These are phyloP conservation scores for Podospora fimiseda DNA, from an alignment of 495 filamentous ascomycete genomes.

Conservation along the genomic window DNA sequence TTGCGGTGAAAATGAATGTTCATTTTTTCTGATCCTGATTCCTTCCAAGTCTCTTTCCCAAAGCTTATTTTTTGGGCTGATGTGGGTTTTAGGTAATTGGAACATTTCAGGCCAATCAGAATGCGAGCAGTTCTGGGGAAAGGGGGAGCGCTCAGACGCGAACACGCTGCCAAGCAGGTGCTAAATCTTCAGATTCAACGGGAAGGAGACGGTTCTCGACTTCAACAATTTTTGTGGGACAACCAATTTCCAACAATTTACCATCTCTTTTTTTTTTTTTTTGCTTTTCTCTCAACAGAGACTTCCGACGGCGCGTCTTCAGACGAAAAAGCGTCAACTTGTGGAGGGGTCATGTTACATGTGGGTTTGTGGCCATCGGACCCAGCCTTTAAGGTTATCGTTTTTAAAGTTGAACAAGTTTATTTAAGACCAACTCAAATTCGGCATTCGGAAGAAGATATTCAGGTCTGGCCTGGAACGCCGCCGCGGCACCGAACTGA, in stretches of 20 bases:
- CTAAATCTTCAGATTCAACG: not conserved
- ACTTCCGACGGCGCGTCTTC: not conserved
- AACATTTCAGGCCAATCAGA: not conserved
- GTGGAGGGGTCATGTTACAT: not conserved
- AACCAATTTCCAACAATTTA: not conserved
- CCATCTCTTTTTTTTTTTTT: not conserved
- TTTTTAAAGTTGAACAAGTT: not conserved
- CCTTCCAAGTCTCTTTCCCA: not conserved
- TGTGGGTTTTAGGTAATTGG: not conserved
- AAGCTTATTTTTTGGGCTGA: not conserved
- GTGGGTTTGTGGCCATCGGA: not conserved
- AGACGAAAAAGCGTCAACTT: not conserved
- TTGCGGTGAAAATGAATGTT: not conserved
- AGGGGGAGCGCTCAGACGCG: too few relatives aligned
- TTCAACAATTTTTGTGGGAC: too few relatives aligned
- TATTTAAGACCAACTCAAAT: too few relatives aligned
- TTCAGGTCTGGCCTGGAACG: too few relatives aligned
- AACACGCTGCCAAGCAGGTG: too few relatives aligned
- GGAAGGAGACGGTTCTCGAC: too few relatives aligned
- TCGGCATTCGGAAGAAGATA: too few relatives aligned
- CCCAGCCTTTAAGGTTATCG: not conserved
- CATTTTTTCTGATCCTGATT: too few relatives aligned
- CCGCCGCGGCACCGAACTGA: not conserved
- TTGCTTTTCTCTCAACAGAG: not conserved
- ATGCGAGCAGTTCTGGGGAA: too few relatives aligned